Evolutionary conservation across 306 rosid genomes (phyloP).

Genomic region (Carpinus viminea): DNA sequence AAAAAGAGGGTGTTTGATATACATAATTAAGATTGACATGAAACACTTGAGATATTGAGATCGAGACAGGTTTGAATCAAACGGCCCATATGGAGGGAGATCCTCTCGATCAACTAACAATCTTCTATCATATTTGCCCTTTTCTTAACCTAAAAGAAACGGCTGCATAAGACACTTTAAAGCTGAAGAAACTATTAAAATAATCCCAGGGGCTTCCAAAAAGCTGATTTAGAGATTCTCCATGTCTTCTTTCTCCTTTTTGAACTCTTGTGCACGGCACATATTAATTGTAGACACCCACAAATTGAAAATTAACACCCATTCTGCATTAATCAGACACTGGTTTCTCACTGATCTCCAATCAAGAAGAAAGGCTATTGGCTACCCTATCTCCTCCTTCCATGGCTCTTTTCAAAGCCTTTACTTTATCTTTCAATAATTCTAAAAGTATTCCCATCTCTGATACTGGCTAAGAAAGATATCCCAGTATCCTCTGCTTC

Average conservation of each 20-base stretch:
- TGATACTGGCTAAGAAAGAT: slow-evolving; percentile 33
- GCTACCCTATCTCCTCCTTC: slow-evolving; percentile 26
- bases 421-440: slow-evolving; percentile 39
- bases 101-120: slow-evolving; percentile 19
- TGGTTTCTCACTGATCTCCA: slow-evolving; percentile 30
- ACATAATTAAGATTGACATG: no score
- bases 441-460: slow-evolving; percentile 27
- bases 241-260: slow-evolving; percentile 44
- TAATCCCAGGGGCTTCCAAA: slow-evolving; percentile 30
- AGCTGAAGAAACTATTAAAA: slow-evolving; percentile 29
- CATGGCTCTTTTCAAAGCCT: slow-evolving; percentile 38
- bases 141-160: slow-evolving; percentile 49
- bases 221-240: slow-evolving; percentile 42
- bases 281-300: slow-evolving; percentile 11
- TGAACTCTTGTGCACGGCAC: slow-evolving; percentile 20
- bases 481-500: slow-evolving; percentile 34
- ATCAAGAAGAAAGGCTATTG: slow-evolving; percentile 42
- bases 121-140: slow-evolving; percentile 28
- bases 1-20: no score
- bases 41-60: no score
- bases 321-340: background rate
- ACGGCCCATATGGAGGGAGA: slow-evolving; percentile 20
- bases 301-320: background rate
- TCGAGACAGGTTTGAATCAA: background rate
- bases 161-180: slow-evolving; percentile 24